Evolutionary conservation across 768 basidiomycete species (phyloP), one percentile per base, ranked within the genome.

Genomic region (Russula dissimulans): DNA sequence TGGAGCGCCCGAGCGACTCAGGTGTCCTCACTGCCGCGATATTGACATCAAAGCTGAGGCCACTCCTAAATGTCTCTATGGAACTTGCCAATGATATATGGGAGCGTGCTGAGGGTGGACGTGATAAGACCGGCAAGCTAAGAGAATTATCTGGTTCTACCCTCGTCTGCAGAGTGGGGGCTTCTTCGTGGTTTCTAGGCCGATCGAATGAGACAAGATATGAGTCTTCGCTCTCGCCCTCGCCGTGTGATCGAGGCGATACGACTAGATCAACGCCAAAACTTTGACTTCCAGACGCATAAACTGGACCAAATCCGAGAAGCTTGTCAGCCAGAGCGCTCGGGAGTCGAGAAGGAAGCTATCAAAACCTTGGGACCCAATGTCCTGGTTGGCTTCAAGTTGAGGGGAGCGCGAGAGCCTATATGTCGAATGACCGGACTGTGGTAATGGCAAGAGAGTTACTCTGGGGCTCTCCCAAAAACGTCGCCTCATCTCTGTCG

Each of bases 41-140:
- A 22, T 41, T 29, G 38, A 61, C 38, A 2, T 56, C 36, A 17
- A 61, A 61, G 12, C 60, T 61, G 3, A 61, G 11, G 9, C 26
- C 47, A 32, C 60, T 60, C 10, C 5, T 9, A 7, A 36, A n/a
- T 1, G n/a, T 43, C 31, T 50, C 36, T 0, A 17, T 10, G 6
- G 54, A 56, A 46, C 49, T 52, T 18, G 44, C 18, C 38, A 46
- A 15, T n/a, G 60, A 61, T 7, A 61, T 38, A 18, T 44, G 41
- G 8, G 59, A 55, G 15, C 59, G 50, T 3, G 44, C 49, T 18
- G 60, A 57, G 7, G 60, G 14, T 4, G 51, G 56, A n/a, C 44
- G 60, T 34, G 45, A 26, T 22, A 53, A 17, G 14, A 22, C 18
- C 8, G 38, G 31, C 18, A 9, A 17, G 14, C 18, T 22, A 29